Evolutionary conservation across 208 protist genomes (phyloP).

Genomic region (Crithidia brevicula): DNA sequence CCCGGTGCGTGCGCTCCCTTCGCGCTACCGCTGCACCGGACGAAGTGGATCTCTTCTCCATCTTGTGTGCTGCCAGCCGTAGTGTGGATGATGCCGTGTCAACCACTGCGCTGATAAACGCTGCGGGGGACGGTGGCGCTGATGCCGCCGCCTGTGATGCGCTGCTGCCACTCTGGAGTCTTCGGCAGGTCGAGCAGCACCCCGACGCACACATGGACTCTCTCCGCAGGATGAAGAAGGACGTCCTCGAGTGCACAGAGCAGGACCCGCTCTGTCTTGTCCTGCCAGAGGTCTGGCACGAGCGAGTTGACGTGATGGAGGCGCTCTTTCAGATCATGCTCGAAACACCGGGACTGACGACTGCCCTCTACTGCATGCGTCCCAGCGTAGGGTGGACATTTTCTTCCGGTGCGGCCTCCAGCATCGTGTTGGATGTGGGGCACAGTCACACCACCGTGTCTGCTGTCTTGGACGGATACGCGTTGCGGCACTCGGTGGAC

Average conservation of each 20-base stretch:
- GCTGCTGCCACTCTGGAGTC: constrained; percentile 65
- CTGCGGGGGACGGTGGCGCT: background rate
- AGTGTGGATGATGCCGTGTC: constrained; percentile 6
- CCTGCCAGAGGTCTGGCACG: constrained; percentile 80
- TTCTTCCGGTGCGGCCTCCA: constrained; percentile 58
- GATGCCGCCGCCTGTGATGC: background rate
- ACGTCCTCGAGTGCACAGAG: constrained; percentile 47
- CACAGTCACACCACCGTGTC: constrained; percentile 75
- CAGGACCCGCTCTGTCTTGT: constrained; percentile 81
- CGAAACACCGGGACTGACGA: constrained; percentile 50
- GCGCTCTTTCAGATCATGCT: constrained; percentile 58
- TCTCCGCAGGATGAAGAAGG: constrained; percentile 48
- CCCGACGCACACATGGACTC: constrained; percentile 51
- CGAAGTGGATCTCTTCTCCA: constrained; percentile 53
- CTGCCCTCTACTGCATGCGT: constrained; percentile 74
- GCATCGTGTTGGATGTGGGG: constrained; percentile 80
- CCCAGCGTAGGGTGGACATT: constrained; percentile 82
- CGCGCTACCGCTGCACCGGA: constrained; percentile 23
- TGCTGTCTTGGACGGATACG: constrained; percentile 85
- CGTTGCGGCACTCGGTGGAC: constrained; percentile 64
- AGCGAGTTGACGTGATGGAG: constrained; percentile 60
- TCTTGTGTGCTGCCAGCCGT: constrained; percentile 36
- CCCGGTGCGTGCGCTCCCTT: constrained; percentile 44
- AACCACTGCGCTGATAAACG: background rate
- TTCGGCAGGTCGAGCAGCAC: constrained; percentile 43